Conservation (phyloP, 148 eudicot genomes). For the Chenopodium quinoa region DNA sequence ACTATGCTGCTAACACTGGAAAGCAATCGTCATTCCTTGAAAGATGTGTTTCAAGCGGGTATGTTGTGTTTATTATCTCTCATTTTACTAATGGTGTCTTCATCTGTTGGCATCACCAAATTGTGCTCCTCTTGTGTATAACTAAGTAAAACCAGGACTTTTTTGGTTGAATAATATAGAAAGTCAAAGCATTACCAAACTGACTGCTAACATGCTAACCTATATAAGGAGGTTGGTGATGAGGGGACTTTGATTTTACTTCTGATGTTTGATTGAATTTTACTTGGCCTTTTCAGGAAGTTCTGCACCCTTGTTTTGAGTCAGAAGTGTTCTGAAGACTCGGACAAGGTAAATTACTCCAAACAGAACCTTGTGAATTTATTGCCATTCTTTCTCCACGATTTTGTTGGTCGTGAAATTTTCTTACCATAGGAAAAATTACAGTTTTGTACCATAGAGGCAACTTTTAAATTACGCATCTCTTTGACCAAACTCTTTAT, state of each 20-base stretch:
- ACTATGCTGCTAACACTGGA: conserved; percentile 90
- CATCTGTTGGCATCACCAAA: not conserved
- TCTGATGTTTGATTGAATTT: conserved; percentile 13
- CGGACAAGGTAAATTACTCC: conserved; percentile 49
- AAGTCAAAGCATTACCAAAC: not conserved
- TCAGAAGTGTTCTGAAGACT: conserved; percentile 37
- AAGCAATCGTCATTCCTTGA: conserved; percentile 81
- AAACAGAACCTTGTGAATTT: not conserved
- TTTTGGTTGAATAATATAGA: not conserved
- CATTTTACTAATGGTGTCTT: not conserved
- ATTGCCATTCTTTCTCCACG: not conserved
- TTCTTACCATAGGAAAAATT: too few relatives aligned
- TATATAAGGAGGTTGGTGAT: not conserved
- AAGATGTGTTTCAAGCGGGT: conserved; percentile 89
- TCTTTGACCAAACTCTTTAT: not conserved
- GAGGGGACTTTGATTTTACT: not conserved
- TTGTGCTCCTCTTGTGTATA: not conserved
- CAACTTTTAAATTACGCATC: not conserved
- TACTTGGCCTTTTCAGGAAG: conserved; percentile 46
- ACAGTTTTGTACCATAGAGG: too few relatives aligned
- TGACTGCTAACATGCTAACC: not conserved
- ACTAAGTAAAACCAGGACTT: not conserved
- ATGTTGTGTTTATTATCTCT: conserved; percentile 14
- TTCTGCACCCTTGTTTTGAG: conserved; percentile 70
- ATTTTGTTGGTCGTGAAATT: not conserved